Percentiles rank a stretch among this genome's conserved stretches.
phyloP scores from a whole-genome alignment of 2,329 filamentous ascomycete genomes.

The Rhynchosporium graminicola region DNA sequence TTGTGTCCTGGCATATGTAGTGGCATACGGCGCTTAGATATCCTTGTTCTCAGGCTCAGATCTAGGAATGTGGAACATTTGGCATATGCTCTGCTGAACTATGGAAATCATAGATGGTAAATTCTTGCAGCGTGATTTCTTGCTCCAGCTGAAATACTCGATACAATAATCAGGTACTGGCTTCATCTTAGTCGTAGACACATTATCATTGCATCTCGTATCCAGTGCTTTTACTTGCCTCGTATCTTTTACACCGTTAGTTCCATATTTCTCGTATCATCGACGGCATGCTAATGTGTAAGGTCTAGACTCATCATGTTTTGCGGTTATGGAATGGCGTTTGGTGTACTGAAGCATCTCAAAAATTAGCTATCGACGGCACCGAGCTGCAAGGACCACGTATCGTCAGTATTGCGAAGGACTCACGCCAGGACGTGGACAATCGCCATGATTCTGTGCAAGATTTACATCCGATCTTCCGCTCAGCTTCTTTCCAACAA shows the following conservation, averaged over 20 bases:
- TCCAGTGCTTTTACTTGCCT: not conserved
- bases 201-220: not conserved
- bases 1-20: too few relatives aligned
- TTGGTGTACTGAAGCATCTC: not conserved
- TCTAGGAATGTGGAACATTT: too few relatives aligned
- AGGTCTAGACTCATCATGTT: not conserved
- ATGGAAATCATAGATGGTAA: too few relatives aligned
- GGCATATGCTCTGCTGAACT: too few relatives aligned
- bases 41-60: too few relatives aligned
- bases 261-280: not conserved
- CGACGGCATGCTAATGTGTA: not conserved
- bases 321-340: not conserved
- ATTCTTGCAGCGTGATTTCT: too few relatives aligned
- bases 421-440: not conserved
- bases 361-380: not conserved
- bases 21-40: too few relatives aligned
- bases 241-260: not conserved
- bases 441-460: not conserved
- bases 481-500: not conserved
- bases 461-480: not conserved
- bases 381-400: not conserved
- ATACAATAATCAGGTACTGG: not conserved
- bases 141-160: too few relatives aligned
- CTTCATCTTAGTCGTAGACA: not conserved
- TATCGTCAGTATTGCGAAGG: not conserved